Percentiles rank a stretch among this genome's conserved stretches.
Evolutionary conservation across 768 basidiomycete genomes (phyloP).

Genomic region (Pholiota conissans): DNA sequence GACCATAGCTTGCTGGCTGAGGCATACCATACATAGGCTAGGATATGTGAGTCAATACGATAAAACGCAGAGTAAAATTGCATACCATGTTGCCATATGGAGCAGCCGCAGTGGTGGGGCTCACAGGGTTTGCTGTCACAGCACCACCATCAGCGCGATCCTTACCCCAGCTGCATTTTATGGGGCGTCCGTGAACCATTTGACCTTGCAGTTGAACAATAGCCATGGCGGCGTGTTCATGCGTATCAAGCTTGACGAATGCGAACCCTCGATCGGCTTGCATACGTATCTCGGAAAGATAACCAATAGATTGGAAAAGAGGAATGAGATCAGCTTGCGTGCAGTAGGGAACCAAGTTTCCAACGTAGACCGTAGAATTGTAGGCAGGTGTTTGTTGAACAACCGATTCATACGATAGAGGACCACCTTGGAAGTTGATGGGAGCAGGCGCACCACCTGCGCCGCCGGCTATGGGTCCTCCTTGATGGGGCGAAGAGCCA

Average conservation of each 20-base stretch:
- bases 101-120: conserved; percentile 58
- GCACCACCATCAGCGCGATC: conserved; percentile 79
- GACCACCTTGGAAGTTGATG: conserved; percentile 88
- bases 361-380: conserved; percentile 97
- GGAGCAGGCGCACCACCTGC: conserved; percentile 75
- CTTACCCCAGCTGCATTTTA: conserved; percentile 99
- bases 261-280: conserved; percentile 99
- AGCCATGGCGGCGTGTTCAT: conserved; percentile 97
- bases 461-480: conserved; percentile 32
- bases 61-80: not conserved
- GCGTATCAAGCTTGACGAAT: conserved; percentile 97
- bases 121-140: conserved; percentile 50
- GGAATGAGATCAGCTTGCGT: conserved; percentile 98
- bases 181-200: conserved; percentile 94
- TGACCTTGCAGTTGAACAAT: conserved; percentile 97
- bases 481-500: conserved; percentile 39
- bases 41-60: not conserved
- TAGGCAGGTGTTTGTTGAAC: conserved; percentile 90
- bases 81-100: conserved; percentile 84
- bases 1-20: conserved; percentile 75
- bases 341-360: conserved; percentile 96
- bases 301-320: conserved; percentile 97
- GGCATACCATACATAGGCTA: conserved; percentile 92
- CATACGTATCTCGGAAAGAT: conserved; percentile 98
- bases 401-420: conserved; percentile 90